Evolutionary conservation across 2,329 filamentous ascomycete genomes (phyloP), one percentile per base, ranked within the genome.

Genomic region (Bipolaris gigantea): DNA sequence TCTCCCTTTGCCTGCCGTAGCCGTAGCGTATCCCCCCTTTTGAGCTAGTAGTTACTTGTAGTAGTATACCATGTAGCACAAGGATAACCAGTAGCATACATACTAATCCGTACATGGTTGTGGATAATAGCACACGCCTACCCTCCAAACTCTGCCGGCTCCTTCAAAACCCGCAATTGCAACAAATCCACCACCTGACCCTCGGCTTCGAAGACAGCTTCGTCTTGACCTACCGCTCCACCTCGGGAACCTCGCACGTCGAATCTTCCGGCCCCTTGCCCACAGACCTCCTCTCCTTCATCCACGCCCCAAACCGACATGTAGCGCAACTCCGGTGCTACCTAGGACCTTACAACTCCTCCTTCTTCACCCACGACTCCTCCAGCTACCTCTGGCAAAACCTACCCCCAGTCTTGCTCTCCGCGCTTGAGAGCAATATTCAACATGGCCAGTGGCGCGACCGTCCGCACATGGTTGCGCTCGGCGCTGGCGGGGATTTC

Each of bases 191-290:
- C 53, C 68, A 72, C 50, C 62, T 73, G 33, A 62, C 69, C 0
- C 61, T 73, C 1, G 71, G 72, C 1, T 72, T 64, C 41, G 61
- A 67, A 42, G 62, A 72, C 41, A 72, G 69, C 55, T 73, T 72
- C 53, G 51, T 73, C 15, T 41, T 74, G 19, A 72, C 65, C n/a
- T 74, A 66, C 63, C 65, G 67, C 13, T 69, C 72, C 34, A 51
- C 40, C 13, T 39, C 55, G 9, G 66, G 64, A 5, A 50, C 51
- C 25, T 64, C 72, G 36, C 65, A 59, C 16, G 64, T 71, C 50
- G 64, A 71, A 15, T 65, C 55, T 6, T 32, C 59, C 16, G 63
- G 60, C 1, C 60, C 73, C 7, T 5, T 30, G 5, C 70, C 70
- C 1, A 7, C 49, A 2, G 67, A 71, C 33, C 57, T 74, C 2